Evolutionary conservation across 805 yeast species (phyloP), one percentile per base, ranked within the genome.

Genomic region (Spathaspora arborariae): DNA sequence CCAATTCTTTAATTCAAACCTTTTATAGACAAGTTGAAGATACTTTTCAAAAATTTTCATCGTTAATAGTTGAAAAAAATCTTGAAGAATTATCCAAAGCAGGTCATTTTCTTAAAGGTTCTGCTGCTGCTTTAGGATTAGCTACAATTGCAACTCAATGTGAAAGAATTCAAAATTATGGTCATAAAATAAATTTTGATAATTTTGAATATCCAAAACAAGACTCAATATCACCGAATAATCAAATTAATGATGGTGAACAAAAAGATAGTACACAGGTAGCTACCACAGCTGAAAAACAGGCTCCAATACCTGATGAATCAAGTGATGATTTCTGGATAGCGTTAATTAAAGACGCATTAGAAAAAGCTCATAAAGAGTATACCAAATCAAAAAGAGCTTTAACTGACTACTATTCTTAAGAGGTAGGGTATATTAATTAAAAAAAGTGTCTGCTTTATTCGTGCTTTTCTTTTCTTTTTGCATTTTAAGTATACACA

Each of bases 21-120:
- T 92, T 88, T 64, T 88, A 85, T 48, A 96, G 88, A 47, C 99
- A 94, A 67, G 96, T 96, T 5, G 74, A 76, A 49, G 84, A 82
- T 16, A 92, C 96, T 0, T 87, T 91, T 57, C 70, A 66, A 34
- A 81, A 87, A 51, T 86, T 94, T 62, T 84, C 83, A 47, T 67
- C 67, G 6, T 76, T 80, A n/a, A 59, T 87, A 27, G 54, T 66
- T 24, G 54, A 67, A 1, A 72, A 71, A 27, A 67, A 75, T 54
- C 72, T 90, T 49, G 75, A 70, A 35, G 74, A 81, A 50, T 68
- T 94, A 46, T 84, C 91, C 18, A 74, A 82, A 11, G 69, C 86
- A 56, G 99, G 99, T 11, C 99, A 94, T 63, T 94, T 88, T 60
- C 74, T 94, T 47, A 94, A 94, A 63, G 99, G 99, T 40, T 85